Base-by-base conservation (phyloP, 257 asterid genomes). In the Leonotis leonurus region DNA sequence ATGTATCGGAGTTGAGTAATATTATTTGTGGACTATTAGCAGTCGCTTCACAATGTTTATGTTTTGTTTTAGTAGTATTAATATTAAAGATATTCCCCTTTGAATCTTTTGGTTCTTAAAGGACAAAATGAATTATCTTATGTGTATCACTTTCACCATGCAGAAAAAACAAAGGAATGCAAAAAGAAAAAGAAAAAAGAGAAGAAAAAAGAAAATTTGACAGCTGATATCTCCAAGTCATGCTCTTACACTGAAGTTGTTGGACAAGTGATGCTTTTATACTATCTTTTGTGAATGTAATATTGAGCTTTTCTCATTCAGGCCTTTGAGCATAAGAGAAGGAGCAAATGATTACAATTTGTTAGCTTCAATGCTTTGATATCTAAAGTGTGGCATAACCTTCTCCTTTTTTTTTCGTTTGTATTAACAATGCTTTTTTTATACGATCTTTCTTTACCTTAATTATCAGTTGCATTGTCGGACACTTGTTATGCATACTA, bases 91-190 rank as follows among this genome's bases (percentile, higher is more conserved):
- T 43, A 17, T 8, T 41, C n/a, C 13, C 35, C 32, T 14, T 14
- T 54, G 17, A 33, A 56, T 10, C 64, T 39, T 17, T 46, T 26
- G 26, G 27, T 60, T 29, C 27, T 56, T 56, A 22, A 39, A 10
- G 3, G 2, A 68, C 37, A 3, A 5, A 48, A 56, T 26, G 14
- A 25, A 50, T 12, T 40, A 26, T 25, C 6, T 70, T 46, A 64
- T 52, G 20, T 49, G 14, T 22, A 36, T 37, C 68, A 21, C 30
- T 53, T n/a, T 62, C 56, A 48, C 41, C 17, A 43, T 83, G 78
- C 82, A 87, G 97, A 89, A 81, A 80, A 85, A 85, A 73, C 83
- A 53, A 71, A 86, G 83, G 65, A 85, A 80, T 76, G 57, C 62
- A 16, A 83, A 83, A 76, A 65, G n/a, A n/a, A n/a, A n/a, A n/a